phyloP scores from a whole-genome alignment of 495 filamentous ascomycete species.

The Trichocladium uniseriatum region DNA sequence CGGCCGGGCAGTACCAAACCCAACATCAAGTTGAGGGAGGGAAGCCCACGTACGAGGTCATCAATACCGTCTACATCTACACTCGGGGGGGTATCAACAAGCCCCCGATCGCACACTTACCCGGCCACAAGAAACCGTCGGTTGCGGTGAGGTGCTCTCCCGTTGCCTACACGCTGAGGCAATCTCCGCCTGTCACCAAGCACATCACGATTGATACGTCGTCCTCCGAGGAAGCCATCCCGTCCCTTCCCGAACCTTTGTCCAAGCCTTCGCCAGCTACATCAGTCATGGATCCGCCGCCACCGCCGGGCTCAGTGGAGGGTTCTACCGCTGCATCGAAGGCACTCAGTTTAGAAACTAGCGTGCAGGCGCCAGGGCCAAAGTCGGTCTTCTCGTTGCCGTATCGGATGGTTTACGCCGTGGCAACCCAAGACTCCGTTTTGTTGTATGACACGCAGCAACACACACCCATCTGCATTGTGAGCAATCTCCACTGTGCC shows the following conservation, averaged over 20 bases:
- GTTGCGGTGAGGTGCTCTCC: conserved; percentile 94
- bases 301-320: conserved; percentile 47
- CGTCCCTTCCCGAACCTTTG: conserved; percentile 72
- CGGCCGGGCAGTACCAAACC: conserved; percentile 89
- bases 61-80: conserved; percentile 98
- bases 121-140: conserved; percentile 96
- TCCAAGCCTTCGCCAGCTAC: conserved; percentile 47
- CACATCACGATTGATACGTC: conserved; percentile 93
- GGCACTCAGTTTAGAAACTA: conserved; percentile 43
- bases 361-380: conserved; percentile 43
- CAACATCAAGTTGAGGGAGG: conserved; percentile 59
- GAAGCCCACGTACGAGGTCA: conserved; percentile 73
- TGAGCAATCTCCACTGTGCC: conserved; percentile 94
- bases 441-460: conserved; percentile 97
- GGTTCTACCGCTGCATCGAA: conserved; percentile 36
- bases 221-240: conserved; percentile 72
- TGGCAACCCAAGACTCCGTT: conserved; percentile 95
- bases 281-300: conserved; percentile 80
- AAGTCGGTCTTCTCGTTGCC: conserved; percentile 71
- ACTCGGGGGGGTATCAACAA: conserved; percentile 94
- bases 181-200: conserved; percentile 57
- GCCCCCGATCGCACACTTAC: conserved; percentile 93
- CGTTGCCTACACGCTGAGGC: conserved; percentile 72
- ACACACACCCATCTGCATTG: conserved; percentile 78
- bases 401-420: conserved; percentile 92